These are phyloP conservation scores for Daedalea quercina DNA, from an alignment of 768 basidiomycete species.

Conservation along the genomic window DNA sequence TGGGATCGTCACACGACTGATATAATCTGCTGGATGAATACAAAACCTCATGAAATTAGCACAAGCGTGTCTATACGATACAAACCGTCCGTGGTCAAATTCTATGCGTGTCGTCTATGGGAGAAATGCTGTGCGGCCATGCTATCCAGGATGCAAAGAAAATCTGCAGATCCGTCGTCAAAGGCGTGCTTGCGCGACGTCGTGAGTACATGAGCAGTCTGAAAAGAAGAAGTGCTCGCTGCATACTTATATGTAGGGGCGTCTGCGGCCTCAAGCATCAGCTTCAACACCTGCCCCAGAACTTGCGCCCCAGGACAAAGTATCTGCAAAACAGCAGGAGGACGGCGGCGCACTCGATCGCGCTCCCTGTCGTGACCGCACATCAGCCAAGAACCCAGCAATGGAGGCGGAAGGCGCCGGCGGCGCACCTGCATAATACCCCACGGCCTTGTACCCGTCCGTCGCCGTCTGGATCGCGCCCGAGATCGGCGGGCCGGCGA, in stretches of 20 bases:
- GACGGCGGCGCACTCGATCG: not conserved
- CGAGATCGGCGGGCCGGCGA: slow-evolving; percentile 68
- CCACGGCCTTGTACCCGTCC: slow-evolving; percentile 47
- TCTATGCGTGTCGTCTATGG: not conserved
- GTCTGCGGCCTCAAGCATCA: too few species aligned
- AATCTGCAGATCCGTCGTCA: too few species aligned
- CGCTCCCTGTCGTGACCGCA: not conserved
- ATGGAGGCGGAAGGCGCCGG: not conserved
- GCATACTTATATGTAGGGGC: too few species aligned
- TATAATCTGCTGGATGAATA: too few species aligned
- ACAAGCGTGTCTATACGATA: too few species aligned
- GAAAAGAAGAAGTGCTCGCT: too few species aligned
- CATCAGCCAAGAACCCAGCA: not conserved
- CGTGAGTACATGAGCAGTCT: not conserved
- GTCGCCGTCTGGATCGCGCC: slow-evolving; percentile 56
- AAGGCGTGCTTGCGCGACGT: not conserved
- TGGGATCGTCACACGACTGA: too few species aligned
- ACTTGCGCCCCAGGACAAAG: not conserved
- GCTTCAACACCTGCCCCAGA: slow-evolving; percentile 2
- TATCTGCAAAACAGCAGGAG: slow-evolving; percentile 1
- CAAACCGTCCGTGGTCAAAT: too few species aligned
- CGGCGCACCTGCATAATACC: slow-evolving; percentile 42
- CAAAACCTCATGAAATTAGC: too few species aligned
- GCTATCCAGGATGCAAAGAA: not conserved
- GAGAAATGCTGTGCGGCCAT: not conserved